A percentile compares a stretch with the other conserved stretches of the same genome.
phyloP scores from a whole-genome alignment of 148 eudicot species.

The Fagopyrum esculentum region DNA sequence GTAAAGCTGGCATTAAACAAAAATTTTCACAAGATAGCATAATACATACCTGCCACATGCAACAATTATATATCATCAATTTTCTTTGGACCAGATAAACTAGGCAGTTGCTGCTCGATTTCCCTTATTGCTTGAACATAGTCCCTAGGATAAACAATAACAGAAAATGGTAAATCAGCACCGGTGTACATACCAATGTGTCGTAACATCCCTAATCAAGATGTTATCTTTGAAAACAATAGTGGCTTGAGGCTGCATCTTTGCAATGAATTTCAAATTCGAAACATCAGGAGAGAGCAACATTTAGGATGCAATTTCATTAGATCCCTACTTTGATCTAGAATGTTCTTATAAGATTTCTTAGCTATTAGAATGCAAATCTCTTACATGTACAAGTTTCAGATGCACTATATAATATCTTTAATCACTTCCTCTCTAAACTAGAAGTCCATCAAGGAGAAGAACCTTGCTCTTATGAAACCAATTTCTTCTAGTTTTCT shows the following conservation, averaged over 20 bases:
- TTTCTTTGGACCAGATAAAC: conserved; percentile 22
- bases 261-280: background rate
- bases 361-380: background rate
- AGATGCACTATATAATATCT: background rate
- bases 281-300: background rate
- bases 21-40: background rate
- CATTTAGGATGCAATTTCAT: background rate
- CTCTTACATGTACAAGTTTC: background rate
- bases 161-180: background rate
- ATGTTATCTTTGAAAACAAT: background rate
- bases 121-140: conserved; percentile 89
- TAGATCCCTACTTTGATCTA: background rate
- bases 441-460: no score
- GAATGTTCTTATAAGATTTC: background rate
- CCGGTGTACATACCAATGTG: background rate
- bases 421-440: no score
- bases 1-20: background rate
- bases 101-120: conserved; percentile 64
- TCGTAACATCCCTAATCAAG: background rate
- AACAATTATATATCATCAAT: conserved; percentile 85
- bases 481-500: no score
- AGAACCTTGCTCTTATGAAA: no score
- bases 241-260: background rate
- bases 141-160: conserved; percentile 47
- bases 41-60: conserved; percentile 86